Evolutionary conservation across 2,329 filamentous ascomycete species (phyloP).

Genomic region (Tricladium varicosporioides): DNA sequence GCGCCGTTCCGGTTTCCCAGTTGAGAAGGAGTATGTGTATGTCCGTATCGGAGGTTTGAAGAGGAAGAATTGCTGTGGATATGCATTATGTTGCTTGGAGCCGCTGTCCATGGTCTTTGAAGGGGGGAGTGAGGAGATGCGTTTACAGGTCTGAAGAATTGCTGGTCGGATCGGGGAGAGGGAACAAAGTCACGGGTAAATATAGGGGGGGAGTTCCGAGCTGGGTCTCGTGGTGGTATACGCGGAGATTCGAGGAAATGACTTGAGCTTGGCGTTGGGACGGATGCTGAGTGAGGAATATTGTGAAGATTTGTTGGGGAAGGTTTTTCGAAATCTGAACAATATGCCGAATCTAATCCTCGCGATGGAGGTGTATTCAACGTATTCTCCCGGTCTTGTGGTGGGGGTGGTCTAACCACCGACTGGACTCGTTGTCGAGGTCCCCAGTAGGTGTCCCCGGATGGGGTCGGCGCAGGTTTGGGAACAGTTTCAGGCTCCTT

Average conservation of each 20-base stretch:
- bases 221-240: conserved; percentile 6
- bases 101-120: conserved; percentile 41
- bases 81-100: conserved; percentile 25
- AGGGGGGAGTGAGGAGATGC: conserved; percentile 63
- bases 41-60: conserved; percentile 41
- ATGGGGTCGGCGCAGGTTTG: conserved; percentile 10
- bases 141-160: conserved; percentile 60
- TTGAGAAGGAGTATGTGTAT: conserved; percentile 19
- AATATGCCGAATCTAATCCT: conserved; percentile 34
- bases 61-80: conserved; percentile 42
- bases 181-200: conserved; percentile 21
- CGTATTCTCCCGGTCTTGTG: conserved; percentile 13
- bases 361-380: conserved; percentile 28
- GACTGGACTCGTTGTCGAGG: conserved; percentile 19
- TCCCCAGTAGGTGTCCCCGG: conserved; percentile 18
- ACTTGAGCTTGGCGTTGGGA: conserved; percentile 1
- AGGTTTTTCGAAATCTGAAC: conserved; percentile 31
- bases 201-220: conserved; percentile 10
- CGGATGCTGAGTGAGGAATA: conserved; percentile 11
- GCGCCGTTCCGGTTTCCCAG: conserved; percentile 28
- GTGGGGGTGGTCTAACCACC: conserved; percentile 4
- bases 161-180: conserved; percentile 48
- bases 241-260: conserved; percentile 14
- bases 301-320: conserved; percentile 16
- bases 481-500: conserved; percentile 24